Percentiles rank a stretch among this genome's conserved stretches.
These are phyloP conservation scores for Chondrus crispus DNA, from an alignment of 23 red algal species.

Conservation along the genomic window DNA sequence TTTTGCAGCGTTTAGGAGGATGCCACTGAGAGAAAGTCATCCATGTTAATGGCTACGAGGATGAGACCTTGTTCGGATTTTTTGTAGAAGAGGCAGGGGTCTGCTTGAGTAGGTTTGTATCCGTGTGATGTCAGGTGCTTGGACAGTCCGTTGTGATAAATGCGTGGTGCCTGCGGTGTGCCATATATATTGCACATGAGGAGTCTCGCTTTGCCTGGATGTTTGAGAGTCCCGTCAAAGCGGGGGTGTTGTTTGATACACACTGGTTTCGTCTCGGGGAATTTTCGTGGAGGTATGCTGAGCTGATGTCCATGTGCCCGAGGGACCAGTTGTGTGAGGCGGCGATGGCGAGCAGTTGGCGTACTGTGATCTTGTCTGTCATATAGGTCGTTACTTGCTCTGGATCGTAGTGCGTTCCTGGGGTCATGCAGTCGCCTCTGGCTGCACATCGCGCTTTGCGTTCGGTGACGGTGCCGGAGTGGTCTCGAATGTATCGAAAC, in stretches of 20 bases:
- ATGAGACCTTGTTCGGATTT: neutral
- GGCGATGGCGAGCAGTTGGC: neutral
- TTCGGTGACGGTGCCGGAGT: neutral
- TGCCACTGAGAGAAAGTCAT: neutral
- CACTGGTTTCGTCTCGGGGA: neutral
- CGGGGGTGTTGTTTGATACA: neutral
- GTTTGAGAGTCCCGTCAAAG: neutral
- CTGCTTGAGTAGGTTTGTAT: neutral
- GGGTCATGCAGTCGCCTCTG: neutral
- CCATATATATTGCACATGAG: neutral
- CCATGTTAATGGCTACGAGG: neutral
- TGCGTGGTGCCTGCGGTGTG: neutral
- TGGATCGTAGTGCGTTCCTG: neutral
- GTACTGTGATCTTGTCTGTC: neutral
- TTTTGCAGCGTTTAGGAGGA: neutral
- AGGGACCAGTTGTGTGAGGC: neutral
- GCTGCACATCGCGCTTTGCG: neutral
- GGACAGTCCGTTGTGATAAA: neutral
- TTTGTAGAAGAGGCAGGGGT: neutral
- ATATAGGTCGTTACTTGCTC: neutral
- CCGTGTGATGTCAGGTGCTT: neutral
- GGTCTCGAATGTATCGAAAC: neutral
- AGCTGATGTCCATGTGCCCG: constrained; percentile 28
- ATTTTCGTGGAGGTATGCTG: constrained; percentile 27
- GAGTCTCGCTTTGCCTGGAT: neutral